These are phyloP conservation scores for Hypoxylon rubiginosum DNA, from an alignment of 2,329 filamentous ascomycete species.

Conservation along the genomic window DNA sequence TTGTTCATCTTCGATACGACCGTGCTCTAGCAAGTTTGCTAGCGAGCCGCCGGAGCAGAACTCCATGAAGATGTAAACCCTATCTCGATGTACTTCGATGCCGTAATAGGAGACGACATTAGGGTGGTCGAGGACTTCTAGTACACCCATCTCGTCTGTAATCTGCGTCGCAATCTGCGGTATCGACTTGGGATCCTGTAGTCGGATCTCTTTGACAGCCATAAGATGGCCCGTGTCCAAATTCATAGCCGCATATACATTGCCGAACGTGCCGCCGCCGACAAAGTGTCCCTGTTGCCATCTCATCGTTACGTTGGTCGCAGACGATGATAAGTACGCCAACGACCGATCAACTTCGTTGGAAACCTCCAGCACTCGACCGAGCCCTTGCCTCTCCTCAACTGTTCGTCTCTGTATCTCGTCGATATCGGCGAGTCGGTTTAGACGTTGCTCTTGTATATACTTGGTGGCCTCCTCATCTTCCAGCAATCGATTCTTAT, in stretches of 20 bases:
- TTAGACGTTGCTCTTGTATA: constrained; percentile 81
- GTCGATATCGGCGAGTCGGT: constrained; percentile 82
- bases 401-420: constrained; percentile 82
- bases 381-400: constrained; percentile 87
- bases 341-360: constrained; percentile 97
- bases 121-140: constrained; percentile 95
- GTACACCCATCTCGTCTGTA: constrained; percentile 94
- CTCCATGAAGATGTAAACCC: constrained; percentile 99
- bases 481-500: constrained; percentile 78
- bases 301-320: constrained; percentile 93
- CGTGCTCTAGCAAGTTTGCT: constrained; percentile 90
- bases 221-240: constrained; percentile 95
- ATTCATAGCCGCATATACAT: constrained; percentile 97
- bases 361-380: constrained; percentile 90
- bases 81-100: constrained; percentile 97
- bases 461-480: constrained; percentile 87
- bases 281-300: constrained; percentile 99
- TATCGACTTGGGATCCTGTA: constrained; percentile 96
- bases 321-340: constrained; percentile 91
- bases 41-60: constrained; percentile 97
- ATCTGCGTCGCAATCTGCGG: constrained; percentile 95
- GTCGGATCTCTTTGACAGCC: constrained; percentile 98
- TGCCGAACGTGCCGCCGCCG: constrained; percentile 95
- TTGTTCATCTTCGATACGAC: constrained; percentile 96
- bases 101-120: constrained; percentile 98